phyloP scores from a whole-genome alignment of 352 stramenopile genomes.

The Pseudoperonospora humuli region DNA sequence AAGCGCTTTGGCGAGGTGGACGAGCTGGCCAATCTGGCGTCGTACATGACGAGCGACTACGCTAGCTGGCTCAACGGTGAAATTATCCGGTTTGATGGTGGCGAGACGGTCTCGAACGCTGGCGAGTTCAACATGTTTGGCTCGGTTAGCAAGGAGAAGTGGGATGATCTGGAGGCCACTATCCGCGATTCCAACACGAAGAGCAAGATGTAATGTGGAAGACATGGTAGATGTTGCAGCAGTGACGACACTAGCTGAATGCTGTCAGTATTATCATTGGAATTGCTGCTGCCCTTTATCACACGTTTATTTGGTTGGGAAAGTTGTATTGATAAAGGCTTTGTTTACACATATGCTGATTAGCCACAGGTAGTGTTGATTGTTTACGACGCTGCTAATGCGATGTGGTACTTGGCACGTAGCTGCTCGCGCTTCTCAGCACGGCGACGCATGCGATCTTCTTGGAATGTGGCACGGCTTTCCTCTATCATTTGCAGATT shows the following conservation, averaged over 20 bases:
- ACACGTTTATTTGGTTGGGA: background rate
- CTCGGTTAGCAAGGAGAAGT: constrained; percentile 49
- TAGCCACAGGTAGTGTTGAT: constrained; percentile 10
- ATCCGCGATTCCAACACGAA: constrained; percentile 61
- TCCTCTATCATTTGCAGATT: constrained; percentile 48
- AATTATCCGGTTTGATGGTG: constrained; percentile 76
- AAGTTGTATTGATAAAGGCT: background rate
- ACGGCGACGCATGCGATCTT: constrained; percentile 51
- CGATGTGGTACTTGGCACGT: constrained; percentile 63
- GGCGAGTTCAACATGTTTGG: constrained; percentile 81
- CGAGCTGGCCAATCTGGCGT: constrained; percentile 70
- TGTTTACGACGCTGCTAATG: constrained; percentile 28
- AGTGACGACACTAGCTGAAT: background rate
- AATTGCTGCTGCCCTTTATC: constrained; percentile 5
- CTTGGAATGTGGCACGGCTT: constrained; percentile 54
- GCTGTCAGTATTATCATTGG: constrained; percentile 1
- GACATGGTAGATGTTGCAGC: background rate
- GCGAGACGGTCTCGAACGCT: constrained; percentile 62
- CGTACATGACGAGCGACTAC: constrained; percentile 75
- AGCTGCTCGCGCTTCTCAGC: constrained; percentile 55
- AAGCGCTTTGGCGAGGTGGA: constrained; percentile 69
- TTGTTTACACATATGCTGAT: background rate
- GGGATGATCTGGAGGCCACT: constrained; percentile 57
- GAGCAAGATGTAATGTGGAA: constrained; percentile 33
- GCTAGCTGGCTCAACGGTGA: constrained; percentile 77